Evolutionary conservation across 2,329 filamentous ascomycete genomes (phyloP).

Genomic region (Calonectria multiphialidica): DNA sequence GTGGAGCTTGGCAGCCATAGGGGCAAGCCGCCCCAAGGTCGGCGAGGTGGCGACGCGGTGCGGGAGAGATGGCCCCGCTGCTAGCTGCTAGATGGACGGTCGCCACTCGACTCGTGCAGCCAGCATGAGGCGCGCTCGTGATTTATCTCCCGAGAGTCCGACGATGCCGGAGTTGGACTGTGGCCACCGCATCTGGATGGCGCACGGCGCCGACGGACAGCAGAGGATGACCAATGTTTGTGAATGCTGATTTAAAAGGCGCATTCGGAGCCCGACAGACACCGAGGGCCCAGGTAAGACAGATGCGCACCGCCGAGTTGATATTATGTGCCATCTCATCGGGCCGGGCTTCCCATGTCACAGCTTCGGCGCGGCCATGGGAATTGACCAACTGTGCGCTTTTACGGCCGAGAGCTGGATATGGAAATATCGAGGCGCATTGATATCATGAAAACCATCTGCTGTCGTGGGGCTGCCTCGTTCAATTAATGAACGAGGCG

Average conservation of each 20-base stretch:
- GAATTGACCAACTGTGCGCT: neutral
- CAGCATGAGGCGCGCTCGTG: constrained; percentile 31
- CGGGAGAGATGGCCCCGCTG: constrained; percentile 25
- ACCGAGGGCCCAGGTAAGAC: constrained; percentile 4
- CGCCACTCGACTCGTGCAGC: neutral
- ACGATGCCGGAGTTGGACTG: constrained; percentile 30
- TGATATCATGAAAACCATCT: neutral
- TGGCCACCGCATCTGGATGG: constrained; percentile 4
- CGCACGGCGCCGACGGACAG: constrained; percentile 14
- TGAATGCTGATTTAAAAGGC: constrained; percentile 5
- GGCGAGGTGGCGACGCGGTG: constrained; percentile 24
- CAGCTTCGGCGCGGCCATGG: neutral
- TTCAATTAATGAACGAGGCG: constrained; percentile 14
- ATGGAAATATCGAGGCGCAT: neutral
- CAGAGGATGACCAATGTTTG: neutral
- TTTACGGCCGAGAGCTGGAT: neutral
- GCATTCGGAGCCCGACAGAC: constrained; percentile 10
- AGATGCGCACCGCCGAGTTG: neutral
- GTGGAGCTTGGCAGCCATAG: neutral
- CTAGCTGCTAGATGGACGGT: constrained; percentile 13
- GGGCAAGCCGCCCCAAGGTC: constrained; percentile 21
- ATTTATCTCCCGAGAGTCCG: constrained; percentile 40
- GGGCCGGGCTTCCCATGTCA: constrained; percentile 5
- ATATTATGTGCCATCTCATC: neutral
- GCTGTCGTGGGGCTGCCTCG: constrained; percentile 15